Conservation (phyloP, 2,329 filamentous ascomycete species). For the Cryphonectria nitschkei region DNA sequence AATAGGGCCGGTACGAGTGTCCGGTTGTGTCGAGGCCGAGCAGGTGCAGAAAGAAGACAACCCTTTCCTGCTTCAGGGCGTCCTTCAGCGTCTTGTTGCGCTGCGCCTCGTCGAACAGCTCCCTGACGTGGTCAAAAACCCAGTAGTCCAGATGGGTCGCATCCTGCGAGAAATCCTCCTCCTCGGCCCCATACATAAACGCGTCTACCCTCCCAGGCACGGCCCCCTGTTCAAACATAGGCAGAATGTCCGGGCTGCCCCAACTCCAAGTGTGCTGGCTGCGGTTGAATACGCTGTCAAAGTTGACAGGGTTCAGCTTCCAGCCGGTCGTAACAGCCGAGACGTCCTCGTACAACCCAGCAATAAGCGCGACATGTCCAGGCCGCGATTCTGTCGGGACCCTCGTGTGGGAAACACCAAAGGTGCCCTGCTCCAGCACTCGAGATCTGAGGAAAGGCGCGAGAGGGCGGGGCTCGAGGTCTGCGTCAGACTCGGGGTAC, state of each 20-base stretch:
- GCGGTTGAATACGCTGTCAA: constrained; percentile 97
- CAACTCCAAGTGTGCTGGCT: constrained; percentile 98
- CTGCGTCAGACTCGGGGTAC: constrained; percentile 67
- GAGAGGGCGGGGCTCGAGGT: constrained; percentile 75
- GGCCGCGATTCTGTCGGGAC: constrained; percentile 96
- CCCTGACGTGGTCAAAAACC: constrained; percentile 95
- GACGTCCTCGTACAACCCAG: constrained; percentile 95
- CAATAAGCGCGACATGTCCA: constrained; percentile 95
- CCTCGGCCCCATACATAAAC: constrained; percentile 80
- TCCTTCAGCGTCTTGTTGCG: constrained; percentile 75
- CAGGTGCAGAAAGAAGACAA: constrained; percentile 94
- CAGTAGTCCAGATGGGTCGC: constrained; percentile 83
- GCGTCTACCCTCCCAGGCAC: constrained; percentile 84
- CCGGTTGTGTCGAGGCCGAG: constrained; percentile 91
- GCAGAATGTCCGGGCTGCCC: constrained; percentile 96
- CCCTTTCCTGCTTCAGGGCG: constrained; percentile 77
- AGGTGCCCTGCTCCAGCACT: constrained; percentile 87
- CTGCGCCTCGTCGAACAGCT: constrained; percentile 79
- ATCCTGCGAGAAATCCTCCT: constrained; percentile 87
- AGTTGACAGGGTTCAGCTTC: constrained; percentile 98
- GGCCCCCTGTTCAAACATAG: constrained; percentile 96
- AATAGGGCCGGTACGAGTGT: constrained; percentile 86
- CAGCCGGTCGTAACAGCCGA: constrained; percentile 96
- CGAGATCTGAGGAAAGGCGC: constrained; percentile 90
- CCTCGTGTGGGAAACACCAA: constrained; percentile 94